Base-by-base conservation (phyloP, 257 asterid species). In the Avicennia marina region DNA sequence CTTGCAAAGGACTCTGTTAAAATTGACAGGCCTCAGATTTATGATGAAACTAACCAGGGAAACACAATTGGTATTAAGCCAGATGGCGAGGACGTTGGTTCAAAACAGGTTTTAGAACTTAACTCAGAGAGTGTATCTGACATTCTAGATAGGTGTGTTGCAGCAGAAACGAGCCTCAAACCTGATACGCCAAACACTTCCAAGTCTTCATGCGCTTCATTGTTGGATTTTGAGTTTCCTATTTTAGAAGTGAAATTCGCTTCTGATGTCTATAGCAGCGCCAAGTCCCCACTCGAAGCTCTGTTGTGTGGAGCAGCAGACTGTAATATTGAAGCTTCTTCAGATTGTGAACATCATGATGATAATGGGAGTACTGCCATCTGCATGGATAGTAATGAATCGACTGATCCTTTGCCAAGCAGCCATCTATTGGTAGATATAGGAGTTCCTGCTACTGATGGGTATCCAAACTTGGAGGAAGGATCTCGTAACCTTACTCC, bases 231-330 rank as follows among this genome's bases (percentile, higher is more conserved):
- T 24, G 76, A 67, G 57, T 75, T 75, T 70, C 95, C 96, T 19
- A 78, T 85, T 61, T 61, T 81, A 63, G 94, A 90, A 25, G 94
- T 85, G 70, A 67, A 78, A 41, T 91, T 91, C 68, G 34, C 69
- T 40, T 63, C 74, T 54, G 56, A 71, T 38, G 58, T 46, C 67
- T 38, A 42, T 41, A 26, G 66, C 32, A 40, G 55, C 17, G 47
- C 63, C 12, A 63, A 51, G 46, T 48, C 73, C 27, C 72, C 93
- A 48, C 81, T 91, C 46, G 93, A 81, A 76, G 74, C 75, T 62
- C 88, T 87, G 63, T 67, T 85, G 36, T 71, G 66, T 64, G 91
- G 71, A 56, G 62, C 18, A 55, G 55, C 61, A 12, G 72, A 67
- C 17, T 32, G 57, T 21, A 56, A 62, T 33, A 21, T 40, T 65